These are phyloP conservation scores for Posidonia australis DNA, from an alignment of 106 monocot genomes.

Conservation along the genomic window DNA sequence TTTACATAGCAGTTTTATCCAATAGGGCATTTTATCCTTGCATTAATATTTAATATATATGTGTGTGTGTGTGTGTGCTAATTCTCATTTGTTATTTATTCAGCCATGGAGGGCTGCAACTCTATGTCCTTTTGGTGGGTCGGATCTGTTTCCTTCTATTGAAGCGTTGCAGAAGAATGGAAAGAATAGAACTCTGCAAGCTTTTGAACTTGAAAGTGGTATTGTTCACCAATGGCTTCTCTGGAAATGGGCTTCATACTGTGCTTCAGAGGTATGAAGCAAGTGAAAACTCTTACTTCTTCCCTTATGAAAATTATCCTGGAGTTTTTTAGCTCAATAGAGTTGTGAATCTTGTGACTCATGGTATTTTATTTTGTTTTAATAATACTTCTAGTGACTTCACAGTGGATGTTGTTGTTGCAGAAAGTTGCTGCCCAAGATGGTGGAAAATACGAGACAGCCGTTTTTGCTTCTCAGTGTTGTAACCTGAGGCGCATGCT, in stretches of 20 bases:
- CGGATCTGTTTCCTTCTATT: conserved; percentile 67
- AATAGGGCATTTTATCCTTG: too few relatives aligned
- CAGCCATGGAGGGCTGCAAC: conserved; percentile 94
- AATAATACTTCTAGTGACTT: too few relatives aligned
- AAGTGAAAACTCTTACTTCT: neutral
- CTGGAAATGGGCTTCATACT: conserved; percentile 94
- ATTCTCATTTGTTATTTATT: neutral
- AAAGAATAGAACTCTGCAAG: conserved; percentile 55
- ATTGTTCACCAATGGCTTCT: conserved; percentile 67
- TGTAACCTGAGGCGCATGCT: conserved; percentile 85
- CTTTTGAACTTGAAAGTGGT: conserved; percentile 91
- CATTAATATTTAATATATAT: too few relatives aligned
- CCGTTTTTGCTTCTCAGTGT: conserved; percentile 82
- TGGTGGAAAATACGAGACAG: conserved; percentile 91
- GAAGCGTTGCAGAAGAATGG: conserved; percentile 67
- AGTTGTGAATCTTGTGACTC: too few relatives aligned
- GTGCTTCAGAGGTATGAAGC: conserved; percentile 67
- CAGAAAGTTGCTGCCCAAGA: conserved; percentile 91
- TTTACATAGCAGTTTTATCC: too few relatives aligned
- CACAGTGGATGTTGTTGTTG: neutral
- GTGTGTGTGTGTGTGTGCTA: too few relatives aligned
- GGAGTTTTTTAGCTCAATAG: neutral
- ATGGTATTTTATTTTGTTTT: too few relatives aligned
- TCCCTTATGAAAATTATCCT: neutral
- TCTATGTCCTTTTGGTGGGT: conserved; percentile 85